These are phyloP conservation scores for Apiosordaria backusii DNA, from an alignment of 495 filamentous ascomycete genomes.

Conservation along the genomic window DNA sequence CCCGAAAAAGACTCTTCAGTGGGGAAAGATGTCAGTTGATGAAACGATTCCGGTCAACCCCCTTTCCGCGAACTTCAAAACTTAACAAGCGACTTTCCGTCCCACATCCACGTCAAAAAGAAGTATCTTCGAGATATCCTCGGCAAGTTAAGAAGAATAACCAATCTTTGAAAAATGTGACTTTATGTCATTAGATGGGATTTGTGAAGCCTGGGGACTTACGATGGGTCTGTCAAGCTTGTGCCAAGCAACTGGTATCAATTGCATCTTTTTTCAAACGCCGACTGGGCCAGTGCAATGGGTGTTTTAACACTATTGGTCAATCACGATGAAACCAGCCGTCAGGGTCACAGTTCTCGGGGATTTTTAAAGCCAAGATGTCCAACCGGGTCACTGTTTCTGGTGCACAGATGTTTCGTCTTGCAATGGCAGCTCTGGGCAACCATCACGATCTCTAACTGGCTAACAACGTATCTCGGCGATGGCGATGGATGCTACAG, in stretches of 20 bases:
- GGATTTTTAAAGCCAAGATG: not conserved
- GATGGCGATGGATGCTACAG: not conserved
- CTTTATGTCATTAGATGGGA: too few relatives aligned
- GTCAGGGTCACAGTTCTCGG: not conserved
- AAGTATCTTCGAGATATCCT: too few relatives aligned
- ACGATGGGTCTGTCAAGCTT: too few relatives aligned
- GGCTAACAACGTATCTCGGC: not conserved
- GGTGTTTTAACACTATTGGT: not conserved
- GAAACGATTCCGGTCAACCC: not conserved
- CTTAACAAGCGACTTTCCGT: not conserved
- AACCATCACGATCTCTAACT: not conserved
- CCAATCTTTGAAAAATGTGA: too few relatives aligned
- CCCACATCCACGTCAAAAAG: not conserved
- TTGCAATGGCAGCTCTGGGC: not conserved
- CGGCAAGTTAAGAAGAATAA: too few relatives aligned
- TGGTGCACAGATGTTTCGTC: conserved; percentile 2
- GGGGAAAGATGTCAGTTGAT: not conserved
- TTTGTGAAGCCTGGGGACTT: too few relatives aligned
- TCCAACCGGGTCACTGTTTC: not conserved
- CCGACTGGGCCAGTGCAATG: not conserved
- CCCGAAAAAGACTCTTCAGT: not conserved
- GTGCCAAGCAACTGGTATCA: too few relatives aligned
- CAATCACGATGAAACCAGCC: not conserved
- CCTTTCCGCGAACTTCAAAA: not conserved
- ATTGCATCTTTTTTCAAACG: not conserved